Conservation (phyloP, 139 green algal species). For the Pseudopediastrum boryanum region DNA sequence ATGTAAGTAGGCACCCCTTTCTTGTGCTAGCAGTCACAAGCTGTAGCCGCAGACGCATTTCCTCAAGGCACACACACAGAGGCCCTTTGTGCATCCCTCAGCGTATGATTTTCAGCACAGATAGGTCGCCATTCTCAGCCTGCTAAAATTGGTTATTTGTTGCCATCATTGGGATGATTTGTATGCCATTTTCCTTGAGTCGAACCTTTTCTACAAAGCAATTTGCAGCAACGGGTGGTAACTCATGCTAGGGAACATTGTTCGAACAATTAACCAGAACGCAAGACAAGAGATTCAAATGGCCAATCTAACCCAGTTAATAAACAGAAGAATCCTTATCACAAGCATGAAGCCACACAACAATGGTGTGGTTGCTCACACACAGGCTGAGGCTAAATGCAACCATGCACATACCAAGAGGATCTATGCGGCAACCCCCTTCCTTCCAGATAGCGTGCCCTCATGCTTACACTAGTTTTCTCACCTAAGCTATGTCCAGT, state of each 20-base stretch:
- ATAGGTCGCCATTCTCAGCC: conserved; percentile 9
- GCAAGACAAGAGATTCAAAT: background rate
- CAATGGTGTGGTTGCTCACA: background rate
- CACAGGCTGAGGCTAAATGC: background rate
- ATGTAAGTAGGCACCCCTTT: background rate
- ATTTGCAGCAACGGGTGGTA: no score
- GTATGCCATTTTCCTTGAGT: no score
- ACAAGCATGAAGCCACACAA: background rate
- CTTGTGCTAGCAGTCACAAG: background rate
- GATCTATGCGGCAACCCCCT: background rate
- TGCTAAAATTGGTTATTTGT: conserved; percentile 36
- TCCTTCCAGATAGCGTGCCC: background rate
- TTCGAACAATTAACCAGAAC: no score
- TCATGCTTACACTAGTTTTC: background rate
- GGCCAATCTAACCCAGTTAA: background rate
- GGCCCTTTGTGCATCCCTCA: background rate
- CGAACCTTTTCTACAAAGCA: no score
- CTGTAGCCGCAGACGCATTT: background rate
- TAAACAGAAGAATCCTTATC: background rate
- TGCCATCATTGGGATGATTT: conserved; percentile 1
- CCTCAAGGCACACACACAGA: background rate
- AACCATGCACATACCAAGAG: background rate
- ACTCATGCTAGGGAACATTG: no score
- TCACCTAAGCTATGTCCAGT: conserved; percentile 46
- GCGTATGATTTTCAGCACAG: conserved; percentile 4